Evolutionary conservation across 2,329 filamentous ascomycete genomes (phyloP).

Genomic region (Tolypocladium amazonense): DNA sequence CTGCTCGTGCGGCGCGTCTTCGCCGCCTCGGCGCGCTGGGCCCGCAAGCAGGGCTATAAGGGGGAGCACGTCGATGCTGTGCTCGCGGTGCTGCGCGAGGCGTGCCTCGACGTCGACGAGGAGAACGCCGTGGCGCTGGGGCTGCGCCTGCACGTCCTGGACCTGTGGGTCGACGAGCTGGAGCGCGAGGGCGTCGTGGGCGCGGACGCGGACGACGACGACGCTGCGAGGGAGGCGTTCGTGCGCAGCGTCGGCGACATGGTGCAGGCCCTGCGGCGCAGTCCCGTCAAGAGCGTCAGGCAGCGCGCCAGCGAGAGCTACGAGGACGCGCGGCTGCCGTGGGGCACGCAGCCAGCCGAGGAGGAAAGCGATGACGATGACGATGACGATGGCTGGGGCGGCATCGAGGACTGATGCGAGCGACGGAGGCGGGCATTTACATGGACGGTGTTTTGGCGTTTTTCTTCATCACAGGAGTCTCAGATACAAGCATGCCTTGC

Average conservation of each 20-base stretch:
- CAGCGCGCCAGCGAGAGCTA: conserved; percentile 59
- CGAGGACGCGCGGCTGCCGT: conserved; percentile 62
- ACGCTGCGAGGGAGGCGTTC: conserved; percentile 31
- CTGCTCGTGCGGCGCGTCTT: conserved; percentile 72
- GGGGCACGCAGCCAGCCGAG: conserved; percentile 29
- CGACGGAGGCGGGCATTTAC: neutral
- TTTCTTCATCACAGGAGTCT: neutral
- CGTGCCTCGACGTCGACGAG: conserved; percentile 23
- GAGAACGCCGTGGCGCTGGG: conserved; percentile 63
- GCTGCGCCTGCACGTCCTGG: conserved; percentile 73
- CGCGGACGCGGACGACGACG: conserved; percentile 16
- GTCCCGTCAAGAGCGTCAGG: conserved; percentile 61
- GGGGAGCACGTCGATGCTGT: conserved; percentile 16
- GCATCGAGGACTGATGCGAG: conserved; percentile 50
- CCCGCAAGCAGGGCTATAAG: conserved; percentile 22
- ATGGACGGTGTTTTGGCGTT: neutral
- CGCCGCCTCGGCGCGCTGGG: conserved; percentile 52
- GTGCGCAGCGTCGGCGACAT: conserved; percentile 41
- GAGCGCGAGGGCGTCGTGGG: conserved; percentile 54
- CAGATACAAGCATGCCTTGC: neutral
- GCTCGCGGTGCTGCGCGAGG: conserved; percentile 16
- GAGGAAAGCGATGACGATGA: conserved; percentile 23
- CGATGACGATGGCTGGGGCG: conserved; percentile 48
- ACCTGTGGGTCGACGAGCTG: conserved; percentile 87
- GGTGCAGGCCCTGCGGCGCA: conserved; percentile 45